These are phyloP conservation scores for Moringa oleifera DNA, from an alignment of 345 rosid species.

Conservation along the genomic window DNA sequence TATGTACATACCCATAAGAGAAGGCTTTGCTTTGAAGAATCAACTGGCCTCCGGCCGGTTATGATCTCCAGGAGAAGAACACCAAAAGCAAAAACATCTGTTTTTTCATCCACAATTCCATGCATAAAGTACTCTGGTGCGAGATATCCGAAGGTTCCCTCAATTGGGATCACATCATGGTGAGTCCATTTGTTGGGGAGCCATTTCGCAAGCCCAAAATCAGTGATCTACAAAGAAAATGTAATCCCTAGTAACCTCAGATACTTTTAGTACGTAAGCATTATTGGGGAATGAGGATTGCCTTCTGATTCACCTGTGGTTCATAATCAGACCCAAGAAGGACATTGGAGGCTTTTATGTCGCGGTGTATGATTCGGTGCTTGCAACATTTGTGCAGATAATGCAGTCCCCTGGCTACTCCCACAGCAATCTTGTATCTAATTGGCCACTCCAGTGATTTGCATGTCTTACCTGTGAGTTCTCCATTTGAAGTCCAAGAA, in stretches of 20 bases:
- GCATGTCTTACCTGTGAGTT: slow-evolving; percentile 29
- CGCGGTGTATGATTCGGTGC: slow-evolving; percentile 88
- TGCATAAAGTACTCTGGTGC: slow-evolving; percentile 97
- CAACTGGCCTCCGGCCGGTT: slow-evolving; percentile 73
- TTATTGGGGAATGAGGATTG: not conserved
- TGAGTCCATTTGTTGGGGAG: slow-evolving; percentile 91
- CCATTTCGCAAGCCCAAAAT: slow-evolving; percentile 97
- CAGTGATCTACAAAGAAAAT: slow-evolving; percentile 51
- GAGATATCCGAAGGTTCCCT: slow-evolving; percentile 96
- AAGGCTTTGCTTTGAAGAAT: slow-evolving; percentile 69
- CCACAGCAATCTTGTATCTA: slow-evolving; percentile 70
- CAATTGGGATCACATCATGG: slow-evolving; percentile 83
- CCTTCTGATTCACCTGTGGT: slow-evolving; percentile 55
- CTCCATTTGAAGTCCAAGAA: not conserved
- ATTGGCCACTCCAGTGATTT: slow-evolving; percentile 55
- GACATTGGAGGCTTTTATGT: slow-evolving; percentile 87
- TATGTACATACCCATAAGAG: slow-evolving; percentile 67
- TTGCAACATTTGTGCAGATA: slow-evolving; percentile 87
- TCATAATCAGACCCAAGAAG: slow-evolving; percentile 86
- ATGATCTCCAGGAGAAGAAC: slow-evolving; percentile 82
- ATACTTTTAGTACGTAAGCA: not conserved
- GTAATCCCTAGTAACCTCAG: too few species aligned
- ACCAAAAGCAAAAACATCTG: slow-evolving; percentile 85
- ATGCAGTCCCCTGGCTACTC: slow-evolving; percentile 81
- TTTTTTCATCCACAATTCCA: slow-evolving; percentile 91